Evolutionary conservation across 371 early-diverging fungal species (phyloP).

Genomic region (Mucor lusitanicus): DNA sequence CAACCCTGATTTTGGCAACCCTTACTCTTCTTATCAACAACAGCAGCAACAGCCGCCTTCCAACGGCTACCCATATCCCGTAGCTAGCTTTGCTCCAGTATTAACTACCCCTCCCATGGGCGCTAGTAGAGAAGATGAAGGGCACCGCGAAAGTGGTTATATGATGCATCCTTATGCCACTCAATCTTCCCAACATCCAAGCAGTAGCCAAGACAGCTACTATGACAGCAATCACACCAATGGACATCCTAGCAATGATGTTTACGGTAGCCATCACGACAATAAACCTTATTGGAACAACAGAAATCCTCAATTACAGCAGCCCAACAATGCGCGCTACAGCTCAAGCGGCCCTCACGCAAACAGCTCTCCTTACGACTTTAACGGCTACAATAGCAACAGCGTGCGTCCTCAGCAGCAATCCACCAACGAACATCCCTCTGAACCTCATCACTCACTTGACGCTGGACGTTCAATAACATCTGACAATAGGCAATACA

Average conservation of each 20-base stretch:
- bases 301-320: not conserved
- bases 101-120: slow-evolving; percentile 9
- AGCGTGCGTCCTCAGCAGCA: slow-evolving; percentile 13
- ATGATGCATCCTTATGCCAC: slow-evolving; percentile 24
- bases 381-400: slow-evolving; percentile 8
- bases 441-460: slow-evolving; percentile 12
- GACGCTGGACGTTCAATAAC: slow-evolving; percentile 29
- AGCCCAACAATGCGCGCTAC: not conserved
- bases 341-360: not conserved
- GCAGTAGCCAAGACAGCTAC: slow-evolving; percentile 4
- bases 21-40: slow-evolving; percentile 16
- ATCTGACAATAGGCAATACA: slow-evolving; percentile 20
- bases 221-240: slow-evolving; percentile 5
- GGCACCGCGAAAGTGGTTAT: slow-evolving; percentile 4
- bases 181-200: slow-evolving; percentile 1
- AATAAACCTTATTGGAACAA: slow-evolving; percentile 8
- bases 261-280: not conserved
- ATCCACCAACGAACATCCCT: not conserved
- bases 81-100: slow-evolving; percentile 9
- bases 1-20: slow-evolving; percentile 1
- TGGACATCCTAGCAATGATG: not conserved
- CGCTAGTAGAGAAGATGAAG: slow-evolving; percentile 11
- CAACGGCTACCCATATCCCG: slow-evolving; percentile 16
- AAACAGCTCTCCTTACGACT: slow-evolving; percentile 10
- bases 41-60: slow-evolving; percentile 5